These are phyloP conservation scores for Aspergillus sp. DNA, from an alignment of 2,329 filamentous ascomycete genomes.

Conservation along the genomic window DNA sequence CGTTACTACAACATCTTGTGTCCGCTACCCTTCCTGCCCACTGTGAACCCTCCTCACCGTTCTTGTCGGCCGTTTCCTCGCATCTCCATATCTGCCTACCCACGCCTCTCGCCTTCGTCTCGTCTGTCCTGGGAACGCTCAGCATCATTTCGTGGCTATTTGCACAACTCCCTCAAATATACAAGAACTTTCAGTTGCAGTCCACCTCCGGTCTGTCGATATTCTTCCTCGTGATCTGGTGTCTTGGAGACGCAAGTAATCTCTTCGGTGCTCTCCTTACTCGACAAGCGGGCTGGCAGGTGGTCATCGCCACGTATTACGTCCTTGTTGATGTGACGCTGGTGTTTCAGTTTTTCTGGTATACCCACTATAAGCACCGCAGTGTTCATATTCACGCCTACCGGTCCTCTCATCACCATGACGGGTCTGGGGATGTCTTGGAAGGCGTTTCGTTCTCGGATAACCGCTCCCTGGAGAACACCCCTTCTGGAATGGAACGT, in stretches of 20 bases:
- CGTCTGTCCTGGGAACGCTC: constrained; percentile 57
- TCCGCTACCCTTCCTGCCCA: constrained; percentile 50
- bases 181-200: constrained; percentile 63
- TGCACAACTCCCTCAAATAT: constrained; percentile 67
- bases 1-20: constrained; percentile 25
- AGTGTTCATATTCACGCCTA: constrained; percentile 35
- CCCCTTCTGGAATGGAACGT: constrained; percentile 15
- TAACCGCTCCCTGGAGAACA: constrained; percentile 20
- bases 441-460: constrained; percentile 38
- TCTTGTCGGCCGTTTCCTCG: constrained; percentile 57
- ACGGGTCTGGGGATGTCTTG: constrained; percentile 28
- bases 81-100: constrained; percentile 63
- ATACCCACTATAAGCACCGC: constrained; percentile 55
- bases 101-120: constrained; percentile 60
- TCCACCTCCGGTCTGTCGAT: constrained; percentile 64
- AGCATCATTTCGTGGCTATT: constrained; percentile 68
- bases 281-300: constrained; percentile 64
- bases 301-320: constrained; percentile 64
- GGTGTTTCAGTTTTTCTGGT: constrained; percentile 65
- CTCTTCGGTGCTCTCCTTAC: constrained; percentile 62
- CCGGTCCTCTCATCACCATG: constrained; percentile 25
- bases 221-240: constrained; percentile 65
- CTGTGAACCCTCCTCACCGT: constrained; percentile 59
- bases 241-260: constrained; percentile 62
- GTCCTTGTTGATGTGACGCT: constrained; percentile 63